Conservation (phyloP, 2,329 filamentous ascomycete genomes). For the Diaporthe aspalathi region DNA sequence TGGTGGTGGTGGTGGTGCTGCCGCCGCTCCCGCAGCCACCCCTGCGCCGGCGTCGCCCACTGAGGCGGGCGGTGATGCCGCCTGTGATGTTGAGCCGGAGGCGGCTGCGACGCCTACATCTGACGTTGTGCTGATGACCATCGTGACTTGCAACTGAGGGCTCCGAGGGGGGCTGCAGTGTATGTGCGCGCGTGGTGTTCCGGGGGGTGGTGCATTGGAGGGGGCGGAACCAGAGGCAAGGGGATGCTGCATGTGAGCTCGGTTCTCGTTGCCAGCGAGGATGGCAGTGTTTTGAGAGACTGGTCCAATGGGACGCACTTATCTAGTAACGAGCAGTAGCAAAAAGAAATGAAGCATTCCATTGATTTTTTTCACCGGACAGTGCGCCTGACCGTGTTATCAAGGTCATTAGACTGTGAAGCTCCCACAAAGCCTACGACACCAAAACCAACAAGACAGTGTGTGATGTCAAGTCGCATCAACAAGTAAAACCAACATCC, state of each 20-base stretch:
- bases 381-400: not conserved
- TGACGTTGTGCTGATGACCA: slow-evolving; percentile 22
- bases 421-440: no score
- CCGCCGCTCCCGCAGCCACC: slow-evolving; percentile 35
- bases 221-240: no score
- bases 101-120: slow-evolving; percentile 2
- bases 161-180: no score
- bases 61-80: slow-evolving; percentile 14
- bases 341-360: not conserved
- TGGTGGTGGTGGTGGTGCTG: slow-evolving; percentile 34
- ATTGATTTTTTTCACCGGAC: not conserved
- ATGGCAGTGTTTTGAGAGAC: not conserved
- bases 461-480: no score
- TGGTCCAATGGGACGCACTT: not conserved
- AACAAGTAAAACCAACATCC: no score
- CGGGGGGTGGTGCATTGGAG: not conserved
- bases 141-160: slow-evolving; percentile 14
- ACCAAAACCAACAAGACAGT: no score
- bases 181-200: not conserved
- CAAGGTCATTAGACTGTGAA: not conserved
- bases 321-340: not conserved
- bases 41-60: slow-evolving; percentile 28
- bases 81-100: not conserved
- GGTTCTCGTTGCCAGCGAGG: not conserved
- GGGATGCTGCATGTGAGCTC: no score